Base-by-base conservation (phyloP, 345 rosid genomes). In the Kandelia obovata region DNA sequence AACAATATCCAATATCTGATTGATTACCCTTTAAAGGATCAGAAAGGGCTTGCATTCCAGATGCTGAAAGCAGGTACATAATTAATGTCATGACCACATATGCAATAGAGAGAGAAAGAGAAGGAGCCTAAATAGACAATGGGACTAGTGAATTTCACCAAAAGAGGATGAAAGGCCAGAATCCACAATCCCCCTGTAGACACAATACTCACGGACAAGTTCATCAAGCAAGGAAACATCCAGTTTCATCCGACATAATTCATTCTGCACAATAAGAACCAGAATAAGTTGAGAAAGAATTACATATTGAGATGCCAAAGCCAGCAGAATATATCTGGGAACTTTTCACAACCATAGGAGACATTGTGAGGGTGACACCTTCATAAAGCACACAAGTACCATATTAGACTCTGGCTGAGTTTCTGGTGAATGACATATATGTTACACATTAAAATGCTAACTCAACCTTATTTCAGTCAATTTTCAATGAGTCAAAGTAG, bases 181-280 rank as follows among this genome's bases (percentile, higher is more conserved):
- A 52, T 86, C 87, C 19, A 91, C 83, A 61, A 94, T 87, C 67
- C 98, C 98, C 83, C 98, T 83, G 61, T 89, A 94, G 37, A 94
- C 83, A 83, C 97, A 94, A 69, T 94, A 94, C 84, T 94, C 98
- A 20, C 70, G 87, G 31, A 94, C 92, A 70, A 91, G 92, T 75
- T 85, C 92, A 71, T 94, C 98, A 53, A 91, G 92, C 80, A 83
- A 73, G 19, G 90, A 78, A 70, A 85, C 82, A 77, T 91, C 86
- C 74, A 91, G 73, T 63, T 83, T 89, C 91, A 86, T 94, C 80
- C 92, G 87, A 75, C 95, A 94, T 67, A 94, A 71, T 77, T 94
- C 98, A 84, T 94, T 94, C 98, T 94, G 96, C 84, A 80, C 60
- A 52, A 71, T n/a, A 65, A 56, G 19, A 43, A 13, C 17, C 4